Evolutionary conservation across 495 filamentous ascomycete species (phyloP).

Genomic region (Annulohypoxylon stygium): DNA sequence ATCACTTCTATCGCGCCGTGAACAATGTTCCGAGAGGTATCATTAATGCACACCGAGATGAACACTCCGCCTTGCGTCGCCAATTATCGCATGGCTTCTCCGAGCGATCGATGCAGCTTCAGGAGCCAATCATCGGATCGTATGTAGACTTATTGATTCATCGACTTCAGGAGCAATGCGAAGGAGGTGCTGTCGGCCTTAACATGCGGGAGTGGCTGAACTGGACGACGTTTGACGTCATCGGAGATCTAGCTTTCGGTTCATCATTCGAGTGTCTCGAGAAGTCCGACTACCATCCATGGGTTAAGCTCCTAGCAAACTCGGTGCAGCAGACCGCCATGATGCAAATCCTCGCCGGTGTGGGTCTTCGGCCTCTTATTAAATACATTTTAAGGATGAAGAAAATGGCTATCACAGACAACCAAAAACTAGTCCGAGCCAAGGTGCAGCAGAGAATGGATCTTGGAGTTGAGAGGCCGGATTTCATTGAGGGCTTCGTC

Average conservation of each 20-base stretch:
- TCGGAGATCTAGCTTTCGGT: conserved; percentile 66
- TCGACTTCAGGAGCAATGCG: conserved; percentile 50
- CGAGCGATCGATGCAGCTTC: conserved; percentile 54
- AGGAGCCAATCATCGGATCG: conserved; percentile 51
- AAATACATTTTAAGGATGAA: not conserved
- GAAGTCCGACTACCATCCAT: conserved; percentile 57
- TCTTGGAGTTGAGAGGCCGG: conserved; percentile 49
- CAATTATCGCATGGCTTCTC: conserved; percentile 61
- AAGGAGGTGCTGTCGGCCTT: conserved; percentile 38
- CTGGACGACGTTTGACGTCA: conserved; percentile 66
- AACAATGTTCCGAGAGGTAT: conserved; percentile 43
- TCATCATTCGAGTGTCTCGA: conserved; percentile 64
- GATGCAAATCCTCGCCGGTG: conserved; percentile 31
- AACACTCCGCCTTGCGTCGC: conserved; percentile 54
- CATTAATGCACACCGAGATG: conserved; percentile 38
- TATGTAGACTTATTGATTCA: conserved; percentile 57
- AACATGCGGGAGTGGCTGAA: conserved; percentile 63
- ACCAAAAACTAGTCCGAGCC: conserved; percentile 44
- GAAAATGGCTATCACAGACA: conserved; percentile 39
- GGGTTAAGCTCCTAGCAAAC: conserved; percentile 59
- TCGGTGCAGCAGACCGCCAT: conserved; percentile 45
- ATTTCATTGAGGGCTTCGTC: conserved; percentile 57
- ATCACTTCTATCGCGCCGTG: conserved; percentile 44
- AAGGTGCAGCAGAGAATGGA: conserved; percentile 55
- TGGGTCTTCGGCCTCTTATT: conserved; percentile 42